Percentiles rank a stretch among this genome's conserved stretches.
These are phyloP conservation scores for Colletotrichum magnum DNA, from an alignment of 2,329 filamentous ascomycete species.

Conservation along the genomic window DNA sequence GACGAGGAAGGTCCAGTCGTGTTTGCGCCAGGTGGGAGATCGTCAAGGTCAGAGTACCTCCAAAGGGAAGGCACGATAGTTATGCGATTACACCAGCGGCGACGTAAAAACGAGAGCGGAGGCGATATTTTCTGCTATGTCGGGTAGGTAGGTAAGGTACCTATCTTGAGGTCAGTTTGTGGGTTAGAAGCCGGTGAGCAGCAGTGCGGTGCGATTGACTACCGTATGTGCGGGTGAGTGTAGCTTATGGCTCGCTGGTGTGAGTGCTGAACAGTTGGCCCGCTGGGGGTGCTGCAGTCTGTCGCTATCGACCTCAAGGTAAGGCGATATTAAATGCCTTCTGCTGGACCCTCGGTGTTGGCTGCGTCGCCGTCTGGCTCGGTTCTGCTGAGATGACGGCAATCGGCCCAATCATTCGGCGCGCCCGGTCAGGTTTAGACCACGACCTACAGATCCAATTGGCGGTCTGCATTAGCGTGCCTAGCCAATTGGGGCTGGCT, in stretches of 20 bases:
- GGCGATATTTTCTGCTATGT: background rate
- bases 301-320: too few species aligned
- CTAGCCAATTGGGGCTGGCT: background rate
- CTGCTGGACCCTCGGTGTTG: background rate
- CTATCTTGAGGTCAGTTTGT: background rate
- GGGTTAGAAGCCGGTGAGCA: background rate
- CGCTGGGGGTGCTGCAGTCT: background rate
- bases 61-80: background rate
- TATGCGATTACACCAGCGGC: background rate
- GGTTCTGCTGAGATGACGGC: slow-evolving; percentile 15
- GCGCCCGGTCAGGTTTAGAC: slow-evolving; percentile 28
- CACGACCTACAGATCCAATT: slow-evolving; percentile 19
- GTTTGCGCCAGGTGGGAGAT: slow-evolving; percentile 25
- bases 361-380: slow-evolving; percentile 8
- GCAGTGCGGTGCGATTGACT: slow-evolving; percentile 10
- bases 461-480: slow-evolving; percentile 31
- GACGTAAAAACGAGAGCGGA: background rate
- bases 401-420: slow-evolving; percentile 36
- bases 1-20: slow-evolving; percentile 1
- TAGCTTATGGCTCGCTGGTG: background rate
- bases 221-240: slow-evolving; percentile 4
- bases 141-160: background rate
- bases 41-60: background rate
- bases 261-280: background rate
- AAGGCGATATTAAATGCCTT: too few species aligned